Base-by-base conservation (phyloP, 805 yeast genomes). In the Kazachstania martiniae region DNA sequence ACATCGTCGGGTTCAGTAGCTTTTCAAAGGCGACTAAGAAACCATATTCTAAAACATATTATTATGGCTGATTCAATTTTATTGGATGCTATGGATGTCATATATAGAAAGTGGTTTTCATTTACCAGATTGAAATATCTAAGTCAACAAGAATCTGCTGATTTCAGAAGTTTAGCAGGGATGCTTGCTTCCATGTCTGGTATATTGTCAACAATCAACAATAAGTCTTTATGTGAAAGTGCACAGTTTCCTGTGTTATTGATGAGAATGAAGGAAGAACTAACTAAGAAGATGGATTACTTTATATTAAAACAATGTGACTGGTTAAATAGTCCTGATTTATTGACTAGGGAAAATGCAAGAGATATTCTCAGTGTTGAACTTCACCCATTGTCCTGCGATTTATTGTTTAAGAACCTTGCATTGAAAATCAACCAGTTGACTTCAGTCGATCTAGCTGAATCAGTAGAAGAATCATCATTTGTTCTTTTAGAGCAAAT, bases 1-100 rank as follows among this genome's bases (percentile, higher is more conserved):
- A 68, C 77, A 2, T 71, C 78, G 27, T 75, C 85, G 1, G 86
- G 91, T 18, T 65, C 75, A 16, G 77, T 78, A 13, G 84, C 91
- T 0, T 62, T 79, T 22, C 85, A 79, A 45, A 78, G 80, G 48
- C 68, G 70, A 39, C 57, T 79, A 35, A 65, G 79, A 49, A 68
- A 57, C 27, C 59, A 55, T 34, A 46, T 62, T 25, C 42, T 39
- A 31, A 50, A 38, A 32, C 35, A 37, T 36, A 39, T 48, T 25
- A 43, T 31, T 12, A 30, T 28, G 28, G 53, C 53, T 1, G 47
- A 53, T 24, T 43, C 42, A 14, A 40, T 49, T 5, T 26, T 56
- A 12, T 37, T 47, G 17, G 55, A 54, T 44, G 40, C 56, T 30
- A 34, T 58, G 38, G 35, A 58, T 43, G 23, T 51, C 37, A 32